Evolutionary conservation across 306 rosid species (phyloP), one percentile per base, ranked within the genome.

Genomic region (Nissolia schottii): DNA sequence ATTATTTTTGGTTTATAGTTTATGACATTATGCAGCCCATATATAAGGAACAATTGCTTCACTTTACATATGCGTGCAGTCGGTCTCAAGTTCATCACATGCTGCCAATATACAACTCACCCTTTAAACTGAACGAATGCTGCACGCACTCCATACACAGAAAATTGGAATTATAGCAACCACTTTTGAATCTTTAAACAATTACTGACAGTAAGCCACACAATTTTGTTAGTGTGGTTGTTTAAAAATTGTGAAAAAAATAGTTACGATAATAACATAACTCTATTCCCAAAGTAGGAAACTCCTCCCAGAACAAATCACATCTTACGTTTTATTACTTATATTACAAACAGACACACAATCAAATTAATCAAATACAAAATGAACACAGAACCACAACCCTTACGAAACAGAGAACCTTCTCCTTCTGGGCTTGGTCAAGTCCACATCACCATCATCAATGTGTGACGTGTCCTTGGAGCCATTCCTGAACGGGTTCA

Each of bases 401-500:
- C 35, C 1, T 32, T 75, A 89, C 9, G 97, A 92, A 38, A 92
- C 55, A 15, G 97, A 92, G 85, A 92, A 92, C 74, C 97, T 87
- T 81, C 97, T 85, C 7, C 92, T 87, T 63, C 96, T 87, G 43
- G 97, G 97, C 87, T 85, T 87, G 8, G 89, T 76, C 29, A 81
- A 2, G 46, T 92, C 94, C 38, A 82, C 82, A 7, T 11, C 40
- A 0, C 58, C 85, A 29, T 86, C 94, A 0, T 86, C 94, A 0
- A 92, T 74, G 3, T 86, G 49, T 0, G 83, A 85, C 0, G 96
- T 92, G 72, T 92, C 98, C 80, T 92, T 92, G 0, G 98, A 86
- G 10, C 90, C 96, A n/a, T 80, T 50, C 61, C 81, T 88, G 71
- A 93, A 93, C 0, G 98, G 98, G 68, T 93, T 93, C 67, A 93